Base-by-base conservation (phyloP, 176 grass and related monocot species). In the Ampelocalamus luodianensis region DNA sequence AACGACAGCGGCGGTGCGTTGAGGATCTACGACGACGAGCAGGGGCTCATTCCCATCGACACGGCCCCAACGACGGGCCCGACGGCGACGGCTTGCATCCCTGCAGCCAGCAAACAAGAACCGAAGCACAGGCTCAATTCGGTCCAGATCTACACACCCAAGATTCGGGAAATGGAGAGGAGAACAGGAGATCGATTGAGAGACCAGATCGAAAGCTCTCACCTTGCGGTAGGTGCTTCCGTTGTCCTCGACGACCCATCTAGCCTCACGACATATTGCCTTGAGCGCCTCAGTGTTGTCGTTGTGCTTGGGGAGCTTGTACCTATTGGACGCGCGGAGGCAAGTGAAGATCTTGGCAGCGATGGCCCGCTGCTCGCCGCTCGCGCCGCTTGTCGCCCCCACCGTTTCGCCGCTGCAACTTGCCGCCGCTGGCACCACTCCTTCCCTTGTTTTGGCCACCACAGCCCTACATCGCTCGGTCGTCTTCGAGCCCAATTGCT, bases 211-310 rank as follows among this genome's bases (percentile, higher is more conserved):
- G 20, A 70, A 27, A 83, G 55, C n/a, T 72, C 36, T 77, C 38
- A 93, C 93, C 95, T 89, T 98, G 73, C 95, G 90, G 85, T 95
- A 92, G 74, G 95, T 95, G 86, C 91, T 96, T 74, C 93, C 93
- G 78, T 98, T 91, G 67, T 98, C 93, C 81, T 98, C 93, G 55
- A 98, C 96, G 73, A 98, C 81, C 96, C 96, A 98, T 0, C 93
- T 93, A 0, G 96, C 96, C 88, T 98, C 96, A 27, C 81, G 85
- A 85, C 93, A 98, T 14, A 98, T 91, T 13, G 88, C 96, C 86
- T 98, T 98, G 73, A 98, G 91, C 39, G 96, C 91, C 86, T 95
- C 96, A 90, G 96, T 98, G 88, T 96, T 98, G 89, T 98, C 96
- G 78, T 91, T 94, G 96, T 98, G 96, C 83, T 98, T 98, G 49